A percentile compares a stretch with the other conserved stretches of the same genome.
Evolutionary conservation across 331 rosid genomes (phyloP).

Genomic region (Telfairia occidentalis): DNA sequence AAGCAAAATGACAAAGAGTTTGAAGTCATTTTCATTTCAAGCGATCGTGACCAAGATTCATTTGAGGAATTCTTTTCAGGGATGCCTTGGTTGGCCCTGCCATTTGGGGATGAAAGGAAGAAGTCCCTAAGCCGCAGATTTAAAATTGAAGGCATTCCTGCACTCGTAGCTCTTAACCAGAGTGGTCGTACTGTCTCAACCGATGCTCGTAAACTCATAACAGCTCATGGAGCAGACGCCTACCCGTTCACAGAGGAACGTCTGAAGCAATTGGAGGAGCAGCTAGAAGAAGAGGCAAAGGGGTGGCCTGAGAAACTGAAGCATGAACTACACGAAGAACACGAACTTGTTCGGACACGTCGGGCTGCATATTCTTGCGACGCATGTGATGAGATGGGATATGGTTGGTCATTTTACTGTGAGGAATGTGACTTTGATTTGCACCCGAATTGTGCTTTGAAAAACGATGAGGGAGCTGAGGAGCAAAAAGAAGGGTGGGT

Average conservation of each 20-base stretch:
- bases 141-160: conserved; percentile 48
- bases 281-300: background rate
- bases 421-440: conserved; percentile 25
- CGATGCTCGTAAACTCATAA: conserved; percentile 32
- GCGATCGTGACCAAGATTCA: conserved; percentile 44
- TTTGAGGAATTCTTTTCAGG: conserved; percentile 44
- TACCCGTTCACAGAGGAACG: conserved; percentile 1
- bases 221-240: conserved; percentile 32
- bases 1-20: conserved; percentile 38
- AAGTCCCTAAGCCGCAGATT: conserved; percentile 35
- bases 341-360: conserved; percentile 17
- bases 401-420: conserved; percentile 27
- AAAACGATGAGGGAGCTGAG: conserved; percentile 11
- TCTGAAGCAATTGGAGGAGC: background rate
- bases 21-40: conserved; percentile 55
- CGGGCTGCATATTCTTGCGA: conserved; percentile 12
- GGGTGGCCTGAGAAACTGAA: conserved; percentile 32
- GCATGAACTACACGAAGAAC: conserved; percentile 25
- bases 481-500: background rate
- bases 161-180: conserved; percentile 45
- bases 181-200: conserved; percentile 42
- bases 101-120: conserved; percentile 58
- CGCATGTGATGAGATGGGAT: conserved; percentile 20
- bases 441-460: conserved; percentile 34
- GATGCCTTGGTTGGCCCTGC: conserved; percentile 80